Base-by-base conservation (phyloP, 2,329 filamentous ascomycete genomes). In the Akanthomyces dipterigenus region DNA sequence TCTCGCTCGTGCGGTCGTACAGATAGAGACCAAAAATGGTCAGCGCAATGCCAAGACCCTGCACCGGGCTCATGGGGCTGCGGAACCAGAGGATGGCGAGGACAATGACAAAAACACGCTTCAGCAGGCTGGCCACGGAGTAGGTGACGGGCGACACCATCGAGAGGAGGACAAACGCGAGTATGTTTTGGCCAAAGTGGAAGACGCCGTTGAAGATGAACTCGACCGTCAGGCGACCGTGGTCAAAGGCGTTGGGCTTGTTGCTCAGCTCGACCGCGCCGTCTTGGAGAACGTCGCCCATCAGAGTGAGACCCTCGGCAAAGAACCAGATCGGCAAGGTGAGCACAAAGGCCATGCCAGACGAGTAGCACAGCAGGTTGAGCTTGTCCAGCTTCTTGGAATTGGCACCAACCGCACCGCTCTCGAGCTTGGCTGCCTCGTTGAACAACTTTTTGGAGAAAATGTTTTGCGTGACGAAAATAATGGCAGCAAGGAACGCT, bases 371-470 rank as follows among this genome's bases (percentile, higher is more conserved):
- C 3, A 99, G 82, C 20, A 99, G 80, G 71, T 99, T 99, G 45
- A 99, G 84, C 77, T 99, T 99, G 77, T 99, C 95, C 20, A 97
- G 83, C 75, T 96, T 98, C 64, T 87, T 86, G 48, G 86, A 83
- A 60, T 83, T 82, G 14, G 80, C 76, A 0, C 82, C 80, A 7
- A 80, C 74, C 1, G 84, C 84, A 59, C 96, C 91, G 8, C 87
- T 85, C 75, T 97, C 93, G 2, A 91, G 90, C 62, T 87, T 87
- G 7, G 91, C 88, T 7, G 91, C 91, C 71, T 97, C 93, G 73
- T 97, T 99, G 80, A 99, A 99, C 11, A 99, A 86, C 66, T 91
- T 91, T 76, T 99, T 99, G 22, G 93, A 98, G 66, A 97, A 96
- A 62, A 99, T 99, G 71, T 99, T 99, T 72, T 99, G 95, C 0